A percentile compares a stretch with the other conserved stretches of the same genome.
Conservation (phyloP, 73 alveolate species). For the Paraurostyla sp. region DNA sequence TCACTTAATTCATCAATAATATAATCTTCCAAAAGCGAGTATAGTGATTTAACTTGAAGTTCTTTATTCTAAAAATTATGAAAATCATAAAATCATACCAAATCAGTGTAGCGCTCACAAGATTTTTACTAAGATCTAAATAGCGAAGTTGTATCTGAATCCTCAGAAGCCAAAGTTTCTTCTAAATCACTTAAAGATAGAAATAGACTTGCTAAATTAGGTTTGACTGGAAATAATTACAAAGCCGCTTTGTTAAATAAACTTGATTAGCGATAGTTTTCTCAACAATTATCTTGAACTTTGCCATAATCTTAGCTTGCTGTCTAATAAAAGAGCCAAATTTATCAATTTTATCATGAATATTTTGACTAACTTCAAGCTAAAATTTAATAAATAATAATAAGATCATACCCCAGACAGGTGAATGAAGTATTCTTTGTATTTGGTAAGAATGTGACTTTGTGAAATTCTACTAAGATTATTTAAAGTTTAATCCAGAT, state of each 20-base stretch:
- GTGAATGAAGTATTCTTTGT: neutral
- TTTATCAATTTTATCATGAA: conserved; percentile 4
- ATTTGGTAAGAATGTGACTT: neutral
- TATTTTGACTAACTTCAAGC: conserved; percentile 7
- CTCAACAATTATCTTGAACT: neutral
- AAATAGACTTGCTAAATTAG: neutral
- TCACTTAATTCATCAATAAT: conserved; percentile 4
- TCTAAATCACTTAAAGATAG: neutral
- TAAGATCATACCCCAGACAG: conserved; percentile 24
- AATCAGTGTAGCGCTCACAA: conserved; percentile 44
- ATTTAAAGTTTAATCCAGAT: neutral
- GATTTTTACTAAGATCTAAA: conserved; percentile 19
- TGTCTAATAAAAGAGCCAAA: conserved; percentile 29
- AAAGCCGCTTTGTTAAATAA: neutral
- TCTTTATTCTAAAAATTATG: neutral
- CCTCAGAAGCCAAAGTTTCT: neutral
- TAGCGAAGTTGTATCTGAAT: neutral
- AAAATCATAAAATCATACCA: neutral
- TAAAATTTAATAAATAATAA: neutral
- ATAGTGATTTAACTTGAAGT: neutral
- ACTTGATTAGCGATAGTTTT: neutral
- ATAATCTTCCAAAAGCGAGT: neutral
- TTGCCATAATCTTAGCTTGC: neutral
- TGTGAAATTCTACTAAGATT: neutral
- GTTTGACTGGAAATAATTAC: neutral